Evolutionary conservation across 2,329 filamentous ascomycete genomes (phyloP), one percentile per base, ranked within the genome.

Genomic region (Sporothrix protearum): DNA sequence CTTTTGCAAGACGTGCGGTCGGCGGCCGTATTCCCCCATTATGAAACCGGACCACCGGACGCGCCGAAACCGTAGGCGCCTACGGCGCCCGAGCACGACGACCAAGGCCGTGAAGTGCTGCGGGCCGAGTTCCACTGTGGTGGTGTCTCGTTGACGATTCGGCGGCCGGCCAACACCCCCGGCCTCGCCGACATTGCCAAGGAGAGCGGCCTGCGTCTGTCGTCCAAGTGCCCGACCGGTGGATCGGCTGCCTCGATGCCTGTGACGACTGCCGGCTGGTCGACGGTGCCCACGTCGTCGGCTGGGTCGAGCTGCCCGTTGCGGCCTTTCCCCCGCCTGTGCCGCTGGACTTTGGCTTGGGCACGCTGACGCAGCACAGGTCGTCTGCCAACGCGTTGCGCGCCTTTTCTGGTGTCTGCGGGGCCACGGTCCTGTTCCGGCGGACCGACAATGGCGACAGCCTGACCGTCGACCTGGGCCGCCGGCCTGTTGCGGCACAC

Each of bases 1-100:
- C n/a, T 68, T 68, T 28, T 68, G 66, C 49, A 68, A 53, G 30
- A 68, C 66, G 30, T 68, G 66, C 66, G 66, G 66, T 66, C 16
- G 63, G 63, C 63, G 28, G 33, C 25, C 63, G 63, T 2, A 10
- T 19, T 6, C 22, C 47, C 1, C 1, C 12, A 1, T 47, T 30
- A 47, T 64, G 61, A 39, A 64, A 64, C 39, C 61, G 39, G 22
- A 30, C 59, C 59, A 2, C 59, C 59, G 4, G 36, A 39, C 9
- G 9, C 61, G 42, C 39, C 12, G 6, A 39, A 28, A 9, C 39
- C 61, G 2, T 64, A 47, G 39, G 12, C 22, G 2, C 61, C 61
- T 0, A 16, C 22, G 12, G 7, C 36, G 0, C 39, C 61, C 12
- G 61, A 64, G 22, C 25, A 64, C 25, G 61, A 64, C 10, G 39